A percentile compares a stretch with the other conserved stretches of the same genome.
phyloP scores from a whole-genome alignment of 2,329 filamentous ascomycete genomes.

The Sporothrix inflata region DNA sequence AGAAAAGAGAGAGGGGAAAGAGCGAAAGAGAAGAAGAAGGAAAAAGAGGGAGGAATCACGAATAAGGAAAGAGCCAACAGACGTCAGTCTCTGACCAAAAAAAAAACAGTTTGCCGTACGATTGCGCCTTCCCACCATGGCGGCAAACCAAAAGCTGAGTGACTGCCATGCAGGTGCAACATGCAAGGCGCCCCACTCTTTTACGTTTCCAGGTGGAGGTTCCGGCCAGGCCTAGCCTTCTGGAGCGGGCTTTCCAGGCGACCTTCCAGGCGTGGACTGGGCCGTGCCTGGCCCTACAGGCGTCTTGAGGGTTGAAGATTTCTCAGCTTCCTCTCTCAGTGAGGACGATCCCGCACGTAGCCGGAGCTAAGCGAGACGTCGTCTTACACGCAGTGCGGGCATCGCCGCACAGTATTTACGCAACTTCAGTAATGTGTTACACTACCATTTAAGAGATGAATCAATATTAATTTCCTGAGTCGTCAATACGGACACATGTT shows the following conservation, averaged over 20 bases:
- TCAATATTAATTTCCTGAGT: too few species aligned
- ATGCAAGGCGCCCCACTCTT: slow-evolving; percentile 8
- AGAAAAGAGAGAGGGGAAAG: neutral
- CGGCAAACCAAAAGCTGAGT: neutral
- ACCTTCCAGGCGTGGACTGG: slow-evolving; percentile 2
- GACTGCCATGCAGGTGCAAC: slow-evolving; percentile 16
- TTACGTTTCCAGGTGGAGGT: slow-evolving; percentile 13
- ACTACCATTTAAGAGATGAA: too few species aligned
- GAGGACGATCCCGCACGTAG: slow-evolving; percentile 20
- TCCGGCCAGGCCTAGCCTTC: slow-evolving; percentile 4
- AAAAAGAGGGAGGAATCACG: neutral
- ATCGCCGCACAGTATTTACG: neutral
- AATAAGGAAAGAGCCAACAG: slow-evolving; percentile 2
- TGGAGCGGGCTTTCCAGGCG: neutral
- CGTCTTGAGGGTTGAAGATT: neutral
- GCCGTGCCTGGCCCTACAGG: neutral
- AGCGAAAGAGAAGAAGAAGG: neutral
- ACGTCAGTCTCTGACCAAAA: slow-evolving; percentile 8
- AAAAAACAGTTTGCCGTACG: slow-evolving; percentile 4
- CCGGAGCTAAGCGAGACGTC: slow-evolving; percentile 22
- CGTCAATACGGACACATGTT: too few species aligned
- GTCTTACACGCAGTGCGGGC: neutral
- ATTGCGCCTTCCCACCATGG: slow-evolving; percentile 25
- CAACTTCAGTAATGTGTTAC: too few species aligned
- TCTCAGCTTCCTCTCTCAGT: slow-evolving; percentile 16